Evolutionary conservation across 306 rosid genomes (phyloP), one percentile per base, ranked within the genome.

Genomic region (Oemleria cerasiformis): DNA sequence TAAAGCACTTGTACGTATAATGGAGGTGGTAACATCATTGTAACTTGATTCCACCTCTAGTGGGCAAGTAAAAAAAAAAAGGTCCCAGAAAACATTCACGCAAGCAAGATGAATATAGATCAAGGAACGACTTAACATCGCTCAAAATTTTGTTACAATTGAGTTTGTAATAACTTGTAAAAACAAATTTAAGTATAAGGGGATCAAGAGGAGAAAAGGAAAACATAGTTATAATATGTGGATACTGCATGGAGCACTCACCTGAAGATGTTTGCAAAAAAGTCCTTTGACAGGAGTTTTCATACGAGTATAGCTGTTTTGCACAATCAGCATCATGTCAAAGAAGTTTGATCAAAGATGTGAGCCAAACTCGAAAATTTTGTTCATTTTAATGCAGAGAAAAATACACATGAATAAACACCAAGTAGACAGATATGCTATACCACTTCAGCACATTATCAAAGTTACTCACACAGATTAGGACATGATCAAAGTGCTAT

Each of bases 201-300:
- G 5, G 40, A 44, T 45, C 19, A 30, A 21, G 2, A 19, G 9
- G 40, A 45, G 58, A 39, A 43, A 16, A 38, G 21, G 14, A 23
- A 30, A 30, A 15, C 17, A n/a, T 14, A 21, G 11, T 4, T 34
- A 68, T 55, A 56, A 68, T 51, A 43, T 74, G 66, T 75, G 17
- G 5, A 48, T 55, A 79, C 64, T 11, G 43, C 21, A 75, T 36
- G 62, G 78, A 73, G 61, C 72, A 74, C 81, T 83, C 72, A 81
- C 96, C 96, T 89, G 99, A 72, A 80, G 85, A 83, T 95, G 99
- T 78, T 89, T 95, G 82, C 99, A 95, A 64, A 80, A 84, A 70
- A 17, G 79, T 59, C 99, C 97, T 83, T 95, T 95, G 83, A 91
- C 96, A 76, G 97, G 99, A 81, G 82, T 81, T 85, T 80, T 81